Conservation (phyloP, 345 rosid species). For the Angophora floribunda region DNA sequence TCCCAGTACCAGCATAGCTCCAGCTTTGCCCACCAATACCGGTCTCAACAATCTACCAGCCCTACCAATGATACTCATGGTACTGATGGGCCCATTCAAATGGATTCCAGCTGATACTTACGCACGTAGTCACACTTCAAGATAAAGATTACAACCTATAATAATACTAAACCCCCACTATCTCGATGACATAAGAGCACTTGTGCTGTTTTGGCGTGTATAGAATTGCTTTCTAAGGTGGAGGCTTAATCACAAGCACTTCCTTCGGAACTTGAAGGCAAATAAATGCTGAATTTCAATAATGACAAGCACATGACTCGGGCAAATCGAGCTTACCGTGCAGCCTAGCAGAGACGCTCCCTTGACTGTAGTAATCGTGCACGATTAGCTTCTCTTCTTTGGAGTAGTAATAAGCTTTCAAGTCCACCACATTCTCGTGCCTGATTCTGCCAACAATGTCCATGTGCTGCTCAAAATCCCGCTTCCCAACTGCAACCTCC, state of each 20-base stretch:
- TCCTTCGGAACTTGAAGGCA: neutral
- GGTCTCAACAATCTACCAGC: neutral
- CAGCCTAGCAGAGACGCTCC: slow-evolving; percentile 57
- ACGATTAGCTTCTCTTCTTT: slow-evolving; percentile 92
- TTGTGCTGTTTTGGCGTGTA: neutral
- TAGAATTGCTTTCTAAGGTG: neutral
- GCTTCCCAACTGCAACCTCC: slow-evolving; percentile 70
- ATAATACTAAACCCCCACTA: neutral
- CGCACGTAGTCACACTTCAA: neutral
- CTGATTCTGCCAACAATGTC: slow-evolving; percentile 59
- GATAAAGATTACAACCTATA: neutral
- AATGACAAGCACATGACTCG: neutral
- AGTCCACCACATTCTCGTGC: slow-evolving; percentile 60
- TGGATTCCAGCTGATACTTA: neutral
- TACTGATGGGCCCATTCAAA: neutral
- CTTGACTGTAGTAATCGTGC: slow-evolving; percentile 45
- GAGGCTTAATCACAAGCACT: neutral
- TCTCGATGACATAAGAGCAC: neutral
- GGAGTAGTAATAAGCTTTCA: slow-evolving; percentile 81
- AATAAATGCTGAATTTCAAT: neutral
- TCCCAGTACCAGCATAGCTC: neutral
- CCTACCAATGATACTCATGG: neutral
- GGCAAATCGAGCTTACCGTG: slow-evolving; percentile 44
- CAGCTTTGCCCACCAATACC: neutral
- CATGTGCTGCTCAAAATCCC: slow-evolving; percentile 94